phyloP scores from a whole-genome alignment of 345 rosid genomes.

The Lumnitzera racemosa region DNA sequence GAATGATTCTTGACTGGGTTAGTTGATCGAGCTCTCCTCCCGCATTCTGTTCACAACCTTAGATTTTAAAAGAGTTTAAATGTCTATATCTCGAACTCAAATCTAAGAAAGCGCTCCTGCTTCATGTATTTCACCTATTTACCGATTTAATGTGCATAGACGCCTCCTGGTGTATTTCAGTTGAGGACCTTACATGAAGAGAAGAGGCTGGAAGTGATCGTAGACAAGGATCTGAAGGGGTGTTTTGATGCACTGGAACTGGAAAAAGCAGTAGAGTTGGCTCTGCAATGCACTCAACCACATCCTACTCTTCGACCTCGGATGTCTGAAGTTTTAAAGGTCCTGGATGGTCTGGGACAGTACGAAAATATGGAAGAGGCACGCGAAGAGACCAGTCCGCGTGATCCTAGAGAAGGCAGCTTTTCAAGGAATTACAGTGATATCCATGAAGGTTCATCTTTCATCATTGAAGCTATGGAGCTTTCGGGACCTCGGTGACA shows the following conservation, averaged over 20 bases:
- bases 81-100: too few species aligned
- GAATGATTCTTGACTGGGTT: constrained; percentile 89
- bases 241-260: constrained; percentile 56
- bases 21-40: constrained; percentile 11
- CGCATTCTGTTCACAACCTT: background rate
- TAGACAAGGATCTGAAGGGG: constrained; percentile 73
- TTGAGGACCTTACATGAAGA: constrained; percentile 72
- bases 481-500: constrained; percentile 88
- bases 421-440: constrained; percentile 52
- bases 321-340: constrained; percentile 73
- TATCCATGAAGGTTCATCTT: constrained; percentile 61
- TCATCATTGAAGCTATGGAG: constrained; percentile 90
- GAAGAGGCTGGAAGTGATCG: constrained; percentile 56
- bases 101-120: too few species aligned
- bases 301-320: constrained; percentile 65
- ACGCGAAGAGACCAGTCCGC: constrained; percentile 19
- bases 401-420: constrained; percentile 42
- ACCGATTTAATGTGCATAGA: background rate
- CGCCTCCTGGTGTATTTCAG: constrained; percentile 25
- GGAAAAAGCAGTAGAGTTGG: constrained; percentile 61
- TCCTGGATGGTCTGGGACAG: constrained; percentile 64
- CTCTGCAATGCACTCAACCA: constrained; percentile 69
- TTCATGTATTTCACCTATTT: too few species aligned
- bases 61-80: too few species aligned
- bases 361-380: constrained; percentile 33